A percentile compares a stretch with the other conserved stretches of the same genome.
phyloP scores from a whole-genome alignment of 345 rosid genomes.

The Brassica incana region DNA sequence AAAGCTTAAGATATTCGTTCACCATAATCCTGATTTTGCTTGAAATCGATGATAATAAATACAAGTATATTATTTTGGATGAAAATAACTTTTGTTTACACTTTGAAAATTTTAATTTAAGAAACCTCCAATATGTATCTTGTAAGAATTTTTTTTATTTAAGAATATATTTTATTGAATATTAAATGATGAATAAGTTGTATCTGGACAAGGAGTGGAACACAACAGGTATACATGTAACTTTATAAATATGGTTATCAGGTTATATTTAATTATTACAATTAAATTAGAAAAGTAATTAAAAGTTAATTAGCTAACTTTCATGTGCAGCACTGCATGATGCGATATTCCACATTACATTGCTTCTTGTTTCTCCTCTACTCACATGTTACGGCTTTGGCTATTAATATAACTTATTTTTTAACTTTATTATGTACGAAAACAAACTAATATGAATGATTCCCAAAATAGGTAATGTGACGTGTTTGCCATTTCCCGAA shows the following conservation, averaged over 20 bases:
- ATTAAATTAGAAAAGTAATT: neutral
- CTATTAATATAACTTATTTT: conserved; percentile 14
- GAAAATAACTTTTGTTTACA: neutral
- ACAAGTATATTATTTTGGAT: neutral
- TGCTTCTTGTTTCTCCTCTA: conserved; percentile 17
- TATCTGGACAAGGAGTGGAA: conserved; percentile 7
- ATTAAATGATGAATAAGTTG: conserved; percentile 13
- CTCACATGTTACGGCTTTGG: conserved; percentile 30
- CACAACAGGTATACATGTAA: conserved; percentile 18
- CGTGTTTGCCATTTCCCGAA: conserved; percentile 30
- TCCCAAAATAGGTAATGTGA: conserved; percentile 28
- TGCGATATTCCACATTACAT: conserved; percentile 24
- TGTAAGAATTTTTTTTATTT: neutral
- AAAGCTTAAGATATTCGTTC: neutral
- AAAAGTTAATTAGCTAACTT: conserved; percentile 2
- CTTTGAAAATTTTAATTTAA: neutral
- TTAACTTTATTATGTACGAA: conserved; percentile 8
- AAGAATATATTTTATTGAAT: neutral
- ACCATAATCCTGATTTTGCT: neutral
- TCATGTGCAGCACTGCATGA: conserved; percentile 28
- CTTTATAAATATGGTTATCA: conserved; percentile 19
- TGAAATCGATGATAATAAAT: neutral
- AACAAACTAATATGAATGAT: conserved; percentile 7
- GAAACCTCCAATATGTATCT: neutral
- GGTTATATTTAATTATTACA: conserved; percentile 6